phyloP scores from a whole-genome alignment of 768 basidiomycete species.

The Piloderma croceum region DNA sequence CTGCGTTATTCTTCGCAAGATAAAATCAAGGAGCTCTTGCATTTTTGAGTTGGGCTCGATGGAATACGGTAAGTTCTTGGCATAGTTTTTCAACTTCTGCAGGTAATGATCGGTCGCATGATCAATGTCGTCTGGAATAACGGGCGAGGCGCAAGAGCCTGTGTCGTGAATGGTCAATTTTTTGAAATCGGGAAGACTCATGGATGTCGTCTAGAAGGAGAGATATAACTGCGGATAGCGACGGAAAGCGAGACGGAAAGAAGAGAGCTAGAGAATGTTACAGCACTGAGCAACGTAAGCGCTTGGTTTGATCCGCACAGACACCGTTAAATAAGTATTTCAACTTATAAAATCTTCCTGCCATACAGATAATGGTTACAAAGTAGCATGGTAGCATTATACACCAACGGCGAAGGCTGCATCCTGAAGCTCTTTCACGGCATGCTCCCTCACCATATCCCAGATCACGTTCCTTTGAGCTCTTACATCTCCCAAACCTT shows the following conservation, averaged over 20 bases:
- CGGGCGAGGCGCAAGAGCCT: slow-evolving; percentile 13
- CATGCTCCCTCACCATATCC: slow-evolving; percentile 69
- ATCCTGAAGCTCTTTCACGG: slow-evolving; percentile 70
- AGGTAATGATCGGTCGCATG: slow-evolving; percentile 42
- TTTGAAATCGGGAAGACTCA: slow-evolving; percentile 45
- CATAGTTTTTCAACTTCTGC: slow-evolving; percentile 58
- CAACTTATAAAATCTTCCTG: slow-evolving; percentile 3
- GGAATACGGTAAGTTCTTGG: slow-evolving; percentile 65
- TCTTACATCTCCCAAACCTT: slow-evolving; percentile 69
- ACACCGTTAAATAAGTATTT: slow-evolving; percentile 11
- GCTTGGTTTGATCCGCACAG: too few species aligned
- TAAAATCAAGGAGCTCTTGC: slow-evolving; percentile 70
- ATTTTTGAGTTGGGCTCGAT: slow-evolving; percentile 73
- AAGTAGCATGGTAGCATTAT: slow-evolving; percentile 6
- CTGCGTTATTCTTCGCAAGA: slow-evolving; percentile 63
- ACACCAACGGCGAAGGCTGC: slow-evolving; percentile 40
- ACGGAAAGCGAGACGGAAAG: too few species aligned
- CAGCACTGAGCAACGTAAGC: too few species aligned
- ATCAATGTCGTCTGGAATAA: slow-evolving; percentile 27
- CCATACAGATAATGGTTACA: slow-evolving; percentile 2
- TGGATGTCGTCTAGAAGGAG: too few species aligned
- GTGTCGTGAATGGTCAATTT: slow-evolving; percentile 38
- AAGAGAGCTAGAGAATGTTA: too few species aligned
- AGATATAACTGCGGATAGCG: too few species aligned
- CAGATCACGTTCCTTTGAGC: slow-evolving; percentile 70